phyloP scores from a whole-genome alignment of 345 rosid genomes.

The Trapa bicornis region DNA sequence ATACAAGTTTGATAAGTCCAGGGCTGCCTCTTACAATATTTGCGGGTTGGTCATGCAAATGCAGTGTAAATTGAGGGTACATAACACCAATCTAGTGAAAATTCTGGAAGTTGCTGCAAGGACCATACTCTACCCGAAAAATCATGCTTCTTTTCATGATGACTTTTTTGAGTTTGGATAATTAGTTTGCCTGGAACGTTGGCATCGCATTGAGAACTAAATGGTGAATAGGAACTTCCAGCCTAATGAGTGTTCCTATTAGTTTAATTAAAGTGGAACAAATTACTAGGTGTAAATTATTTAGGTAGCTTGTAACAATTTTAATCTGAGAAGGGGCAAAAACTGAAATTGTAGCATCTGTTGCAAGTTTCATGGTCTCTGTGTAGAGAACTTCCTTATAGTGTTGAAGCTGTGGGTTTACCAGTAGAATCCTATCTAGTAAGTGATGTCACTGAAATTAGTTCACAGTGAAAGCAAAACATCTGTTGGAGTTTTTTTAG shows the following conservation, averaged over 20 bases:
- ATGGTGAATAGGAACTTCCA: background rate
- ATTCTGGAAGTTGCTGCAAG: background rate
- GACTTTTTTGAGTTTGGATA: background rate
- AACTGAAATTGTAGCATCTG: background rate
- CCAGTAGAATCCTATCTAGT: background rate
- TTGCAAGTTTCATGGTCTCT: background rate
- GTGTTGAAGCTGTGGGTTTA: background rate
- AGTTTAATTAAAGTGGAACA: background rate
- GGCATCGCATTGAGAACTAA: background rate
- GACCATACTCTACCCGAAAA: background rate
- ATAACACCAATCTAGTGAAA: too few species aligned
- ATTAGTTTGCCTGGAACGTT: background rate
- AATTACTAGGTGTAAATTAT: background rate
- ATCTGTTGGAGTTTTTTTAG: background rate
- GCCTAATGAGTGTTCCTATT: background rate
- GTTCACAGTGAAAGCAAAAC: background rate
- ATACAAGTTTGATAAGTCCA: too few species aligned
- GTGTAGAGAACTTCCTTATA: background rate
- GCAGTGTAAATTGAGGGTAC: too few species aligned
- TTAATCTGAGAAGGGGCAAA: background rate
- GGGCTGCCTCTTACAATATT: too few species aligned
- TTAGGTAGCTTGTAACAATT: background rate
- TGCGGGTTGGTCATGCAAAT: too few species aligned
- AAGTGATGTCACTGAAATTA: background rate
- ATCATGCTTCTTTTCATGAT: background rate